phyloP scores from a whole-genome alignment of 2,329 filamentous ascomycete genomes.

The Neofusicoccum cordaticola region DNA sequence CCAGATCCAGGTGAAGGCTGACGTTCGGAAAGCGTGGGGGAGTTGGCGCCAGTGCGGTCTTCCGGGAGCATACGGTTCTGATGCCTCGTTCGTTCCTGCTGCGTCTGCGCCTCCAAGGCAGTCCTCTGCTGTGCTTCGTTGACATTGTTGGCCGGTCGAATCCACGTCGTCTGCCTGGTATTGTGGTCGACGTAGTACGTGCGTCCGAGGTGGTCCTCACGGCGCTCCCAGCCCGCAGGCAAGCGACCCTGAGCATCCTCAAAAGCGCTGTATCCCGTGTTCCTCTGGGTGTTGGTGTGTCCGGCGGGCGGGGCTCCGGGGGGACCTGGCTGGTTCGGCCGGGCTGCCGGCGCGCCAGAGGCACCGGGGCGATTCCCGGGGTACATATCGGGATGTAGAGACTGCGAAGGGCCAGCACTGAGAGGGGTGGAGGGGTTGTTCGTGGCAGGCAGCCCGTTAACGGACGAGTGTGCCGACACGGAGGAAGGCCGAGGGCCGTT shows the following conservation, averaged over 20 bases:
- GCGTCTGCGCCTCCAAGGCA: slow-evolving; percentile 84
- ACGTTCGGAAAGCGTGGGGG: slow-evolving; percentile 67
- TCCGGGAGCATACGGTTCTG: slow-evolving; percentile 95
- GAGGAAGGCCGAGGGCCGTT: slow-evolving; percentile 16
- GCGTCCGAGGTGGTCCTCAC: slow-evolving; percentile 89
- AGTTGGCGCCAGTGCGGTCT: slow-evolving; percentile 89
- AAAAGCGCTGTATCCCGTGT: slow-evolving; percentile 74
- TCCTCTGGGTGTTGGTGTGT: slow-evolving; percentile 26
- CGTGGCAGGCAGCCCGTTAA: slow-evolving; percentile 36
- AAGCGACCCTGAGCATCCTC: slow-evolving; percentile 93
- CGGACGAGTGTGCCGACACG: slow-evolving; percentile 34
- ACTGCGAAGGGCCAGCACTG: slow-evolving; percentile 25
- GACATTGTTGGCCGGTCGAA: slow-evolving; percentile 75
- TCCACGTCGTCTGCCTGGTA: slow-evolving; percentile 95
- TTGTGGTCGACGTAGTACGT: slow-evolving; percentile 99
- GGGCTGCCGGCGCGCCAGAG: slow-evolving; percentile 27
- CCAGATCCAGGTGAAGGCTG: slow-evolving; percentile 39
- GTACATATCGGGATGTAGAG: slow-evolving; percentile 37
- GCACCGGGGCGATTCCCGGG: slow-evolving; percentile 30
- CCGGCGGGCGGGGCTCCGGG: slow-evolving; percentile 41
- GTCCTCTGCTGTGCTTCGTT: slow-evolving; percentile 73
- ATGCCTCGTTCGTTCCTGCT: slow-evolving; percentile 88
- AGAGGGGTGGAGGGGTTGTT: slow-evolving; percentile 13
- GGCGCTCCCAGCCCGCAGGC: slow-evolving; percentile 90
- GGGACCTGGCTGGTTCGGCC: slow-evolving; percentile 28